These are phyloP conservation scores for Quercus phellos DNA, from an alignment of 331 rosid species.

Conservation along the genomic window DNA sequence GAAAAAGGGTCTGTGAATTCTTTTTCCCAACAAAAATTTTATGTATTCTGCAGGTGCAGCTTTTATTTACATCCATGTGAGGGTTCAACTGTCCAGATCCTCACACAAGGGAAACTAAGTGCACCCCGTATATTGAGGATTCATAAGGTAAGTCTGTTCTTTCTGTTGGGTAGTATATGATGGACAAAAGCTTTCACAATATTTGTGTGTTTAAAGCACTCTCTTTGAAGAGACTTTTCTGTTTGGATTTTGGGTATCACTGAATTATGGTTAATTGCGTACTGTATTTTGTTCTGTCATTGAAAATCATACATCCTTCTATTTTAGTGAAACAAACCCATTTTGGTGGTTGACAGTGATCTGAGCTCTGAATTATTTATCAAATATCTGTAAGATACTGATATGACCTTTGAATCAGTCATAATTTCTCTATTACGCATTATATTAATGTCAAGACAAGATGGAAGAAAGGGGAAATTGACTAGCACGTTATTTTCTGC, in stretches of 20 bases:
- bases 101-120: slow-evolving; percentile 95
- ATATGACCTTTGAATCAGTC: background rate
- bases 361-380: background rate
- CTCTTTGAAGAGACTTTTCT: background rate
- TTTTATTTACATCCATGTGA: slow-evolving; percentile 94
- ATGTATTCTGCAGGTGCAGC: slow-evolving; percentile 67
- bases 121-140: slow-evolving; percentile 97
- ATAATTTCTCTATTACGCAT: background rate
- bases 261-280: background rate
- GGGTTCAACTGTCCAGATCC: slow-evolving; percentile 82
- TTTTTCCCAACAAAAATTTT: slow-evolving; percentile 10
- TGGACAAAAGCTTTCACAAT: background rate
- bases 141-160: slow-evolving; percentile 61
- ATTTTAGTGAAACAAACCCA: background rate
- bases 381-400: background rate
- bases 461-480: background rate
- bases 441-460: background rate
- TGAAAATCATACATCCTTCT: background rate
- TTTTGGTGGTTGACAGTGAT: background rate
- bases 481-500: background rate
- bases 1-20: background rate
- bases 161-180: slow-evolving; percentile 9
- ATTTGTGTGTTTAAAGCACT: background rate
- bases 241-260: background rate
- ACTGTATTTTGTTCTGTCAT: background rate